Evolutionary conservation across 1,284 basidiomycete genomes (phyloP).

Genomic region (Peniophora sp.): DNA sequence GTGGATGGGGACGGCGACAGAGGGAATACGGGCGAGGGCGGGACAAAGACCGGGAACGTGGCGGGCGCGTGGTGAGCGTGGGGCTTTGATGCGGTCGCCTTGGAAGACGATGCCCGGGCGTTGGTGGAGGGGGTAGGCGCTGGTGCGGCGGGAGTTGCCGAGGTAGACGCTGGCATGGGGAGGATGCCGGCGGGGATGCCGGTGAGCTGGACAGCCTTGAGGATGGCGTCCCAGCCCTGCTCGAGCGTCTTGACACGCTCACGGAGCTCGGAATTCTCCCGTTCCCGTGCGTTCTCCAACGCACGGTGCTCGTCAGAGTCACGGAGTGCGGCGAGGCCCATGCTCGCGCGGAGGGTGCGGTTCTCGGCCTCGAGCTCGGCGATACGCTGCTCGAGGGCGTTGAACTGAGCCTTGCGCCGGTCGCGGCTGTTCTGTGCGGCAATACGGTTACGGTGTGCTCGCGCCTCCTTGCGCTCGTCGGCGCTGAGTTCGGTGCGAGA

Average conservation of each 20-base stretch:
- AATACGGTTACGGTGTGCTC: conserved; percentile 77
- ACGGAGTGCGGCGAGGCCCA: conserved; percentile 20
- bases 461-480: conserved; percentile 75
- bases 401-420: conserved; percentile 69
- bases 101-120: background rate
- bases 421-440: conserved; percentile 81
- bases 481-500: conserved; percentile 49
- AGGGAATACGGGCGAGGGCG: conserved; percentile 28
- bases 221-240: conserved; percentile 69
- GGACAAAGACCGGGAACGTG: conserved; percentile 24
- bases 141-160: conserved; percentile 7
- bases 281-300: conserved; percentile 41
- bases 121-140: conserved; percentile 18
- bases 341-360: conserved; percentile 31
- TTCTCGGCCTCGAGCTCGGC: conserved; percentile 39
- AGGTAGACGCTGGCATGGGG: conserved; percentile 3
- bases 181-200: conserved; percentile 37
- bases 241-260: conserved; percentile 72
- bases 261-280: conserved; percentile 67
- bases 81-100: conserved; percentile 14
- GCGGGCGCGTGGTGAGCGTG: conserved; percentile 23
- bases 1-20: conserved; percentile 42
- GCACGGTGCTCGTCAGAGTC: conserved; percentile 24
- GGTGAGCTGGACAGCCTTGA: conserved; percentile 65
- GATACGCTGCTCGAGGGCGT: conserved; percentile 35